These are phyloP conservation scores for Cornus suecica DNA, from an alignment of 148 eudicot species.

Conservation along the genomic window DNA sequence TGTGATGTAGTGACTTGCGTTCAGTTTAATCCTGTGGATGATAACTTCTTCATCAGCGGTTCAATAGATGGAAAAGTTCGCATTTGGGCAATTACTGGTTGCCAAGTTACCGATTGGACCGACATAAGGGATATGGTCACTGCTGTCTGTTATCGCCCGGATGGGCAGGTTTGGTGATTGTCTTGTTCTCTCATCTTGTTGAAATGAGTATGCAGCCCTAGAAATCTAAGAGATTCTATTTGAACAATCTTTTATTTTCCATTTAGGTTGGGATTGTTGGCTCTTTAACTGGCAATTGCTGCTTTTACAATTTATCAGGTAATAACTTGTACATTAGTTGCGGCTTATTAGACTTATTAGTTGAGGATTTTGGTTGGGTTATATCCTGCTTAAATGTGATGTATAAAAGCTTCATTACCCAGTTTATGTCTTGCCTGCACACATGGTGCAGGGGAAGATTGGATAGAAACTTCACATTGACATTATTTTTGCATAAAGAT, in stretches of 20 bases:
- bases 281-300: slow-evolving; percentile 62
- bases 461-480: no score
- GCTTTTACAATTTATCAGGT: slow-evolving; percentile 59
- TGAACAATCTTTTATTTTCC: background rate
- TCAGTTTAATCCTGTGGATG: slow-evolving; percentile 82
- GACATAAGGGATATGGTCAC: slow-evolving; percentile 82
- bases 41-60: slow-evolving; percentile 83
- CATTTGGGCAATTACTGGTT: slow-evolving; percentile 61
- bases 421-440: no score
- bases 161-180: slow-evolving; percentile 61
- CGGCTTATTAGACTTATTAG: background rate
- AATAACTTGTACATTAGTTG: background rate
- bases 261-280: slow-evolving; percentile 80
- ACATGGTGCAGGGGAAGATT: no score
- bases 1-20: slow-evolving; percentile 79
- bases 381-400: background rate
- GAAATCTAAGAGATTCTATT: background rate
- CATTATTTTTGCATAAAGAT: background rate
- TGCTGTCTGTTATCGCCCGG: slow-evolving; percentile 83
- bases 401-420: background rate
- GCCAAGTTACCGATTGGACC: slow-evolving; percentile 83
- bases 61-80: slow-evolving; percentile 99
- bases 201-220: background rate
- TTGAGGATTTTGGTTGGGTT: background rate
- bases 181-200: slow-evolving; percentile 5